Evolutionary conservation across 148 eudicot species (phyloP).

Genomic region (Camellia granthamiana): DNA sequence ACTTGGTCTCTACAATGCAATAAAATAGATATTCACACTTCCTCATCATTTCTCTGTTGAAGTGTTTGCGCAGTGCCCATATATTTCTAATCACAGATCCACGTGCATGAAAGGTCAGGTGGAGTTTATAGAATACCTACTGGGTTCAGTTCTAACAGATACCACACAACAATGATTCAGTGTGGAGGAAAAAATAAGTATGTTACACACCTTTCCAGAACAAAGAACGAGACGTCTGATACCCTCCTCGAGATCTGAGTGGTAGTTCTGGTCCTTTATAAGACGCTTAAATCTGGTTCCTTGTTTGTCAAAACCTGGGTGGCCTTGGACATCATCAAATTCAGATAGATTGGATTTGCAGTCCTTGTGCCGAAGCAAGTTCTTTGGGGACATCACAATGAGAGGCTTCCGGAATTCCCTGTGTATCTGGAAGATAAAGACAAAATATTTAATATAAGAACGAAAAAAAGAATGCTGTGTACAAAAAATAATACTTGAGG

Average conservation of each 20-base stretch:
- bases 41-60: background rate
- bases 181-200: background rate
- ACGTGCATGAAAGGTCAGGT: background rate
- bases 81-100: background rate
- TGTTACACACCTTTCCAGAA: constrained; percentile 74
- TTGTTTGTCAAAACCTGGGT: constrained; percentile 89
- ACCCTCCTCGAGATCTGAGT: constrained; percentile 80
- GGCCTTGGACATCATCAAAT: constrained; percentile 91
- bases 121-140: background rate
- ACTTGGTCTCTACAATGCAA: background rate
- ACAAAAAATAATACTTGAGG: background rate
- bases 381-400: constrained; percentile 89
- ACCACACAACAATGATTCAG: background rate
- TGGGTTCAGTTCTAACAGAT: constrained; percentile 7
- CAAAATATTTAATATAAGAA: constrained; percentile 1
- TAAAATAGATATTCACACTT: background rate
- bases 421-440: constrained; percentile 53
- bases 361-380: constrained; percentile 93
- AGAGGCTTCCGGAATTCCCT: constrained; percentile 96
- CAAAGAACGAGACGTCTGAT: constrained; percentile 84
- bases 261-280: constrained; percentile 78
- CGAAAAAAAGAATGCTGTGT: constrained; percentile 7
- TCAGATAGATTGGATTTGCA: constrained; percentile 91
- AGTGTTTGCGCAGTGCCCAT: background rate
- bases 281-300: constrained; percentile 93